Conservation (phyloP, 495 filamentous ascomycete species). For the Lasiosphaeria ovina region DNA sequence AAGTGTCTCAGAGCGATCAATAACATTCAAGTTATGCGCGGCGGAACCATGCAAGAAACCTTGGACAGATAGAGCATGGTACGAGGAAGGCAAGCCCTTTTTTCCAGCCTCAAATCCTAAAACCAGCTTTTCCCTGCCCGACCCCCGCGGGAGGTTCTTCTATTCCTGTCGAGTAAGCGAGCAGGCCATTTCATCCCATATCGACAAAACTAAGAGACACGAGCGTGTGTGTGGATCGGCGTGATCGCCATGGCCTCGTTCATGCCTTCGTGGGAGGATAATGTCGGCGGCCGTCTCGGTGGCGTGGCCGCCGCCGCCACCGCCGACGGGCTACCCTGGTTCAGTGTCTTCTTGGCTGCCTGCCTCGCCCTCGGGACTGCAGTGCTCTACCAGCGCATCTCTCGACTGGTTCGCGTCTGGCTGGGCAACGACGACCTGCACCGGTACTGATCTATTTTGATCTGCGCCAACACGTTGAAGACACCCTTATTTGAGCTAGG, state of each 20-base stretch:
- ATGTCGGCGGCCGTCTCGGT: not conserved
- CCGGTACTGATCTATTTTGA: slow-evolving; percentile 1
- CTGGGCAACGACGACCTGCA: slow-evolving; percentile 6
- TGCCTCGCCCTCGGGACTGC: slow-evolving; percentile 9
- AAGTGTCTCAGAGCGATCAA: too few relatives aligned
- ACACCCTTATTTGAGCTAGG: not conserved
- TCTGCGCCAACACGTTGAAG: not conserved
- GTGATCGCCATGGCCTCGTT: not conserved
- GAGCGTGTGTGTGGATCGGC: not conserved
- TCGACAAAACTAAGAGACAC: too few relatives aligned
- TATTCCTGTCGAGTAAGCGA: too few relatives aligned
- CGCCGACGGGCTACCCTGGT: not conserved
- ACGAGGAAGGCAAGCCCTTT: too few relatives aligned
- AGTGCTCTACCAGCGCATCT: slow-evolving; percentile 11
- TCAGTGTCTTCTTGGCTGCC: slow-evolving; percentile 5
- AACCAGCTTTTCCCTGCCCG: too few relatives aligned
- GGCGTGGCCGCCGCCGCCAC: not conserved
- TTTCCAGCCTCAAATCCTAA: too few relatives aligned
- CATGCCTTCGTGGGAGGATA: slow-evolving; percentile 1
- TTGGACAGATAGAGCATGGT: too few relatives aligned
- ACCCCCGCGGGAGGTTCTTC: too few relatives aligned
- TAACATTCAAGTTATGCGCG: too few relatives aligned
- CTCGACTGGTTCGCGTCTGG: slow-evolving; percentile 14
- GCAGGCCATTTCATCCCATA: too few relatives aligned
- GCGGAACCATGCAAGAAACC: too few relatives aligned